phyloP scores from a whole-genome alignment of 108 stramenopile species.

The Skeletonema grethae region DNA sequence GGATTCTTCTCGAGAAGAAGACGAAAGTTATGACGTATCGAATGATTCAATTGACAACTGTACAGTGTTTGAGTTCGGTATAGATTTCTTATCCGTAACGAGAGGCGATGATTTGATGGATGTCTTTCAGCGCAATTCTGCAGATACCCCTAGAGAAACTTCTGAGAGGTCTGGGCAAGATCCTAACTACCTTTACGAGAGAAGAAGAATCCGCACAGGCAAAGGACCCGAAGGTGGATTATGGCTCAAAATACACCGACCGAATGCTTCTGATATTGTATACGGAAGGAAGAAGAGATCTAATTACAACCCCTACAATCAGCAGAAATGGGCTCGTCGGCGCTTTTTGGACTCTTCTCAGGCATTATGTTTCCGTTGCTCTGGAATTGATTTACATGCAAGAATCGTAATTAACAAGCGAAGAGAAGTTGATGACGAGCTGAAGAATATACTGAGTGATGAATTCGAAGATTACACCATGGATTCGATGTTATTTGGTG shows the following conservation, averaged over 20 bases:
- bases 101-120: constrained; percentile 72
- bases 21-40: constrained; percentile 17
- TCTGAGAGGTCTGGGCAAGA: neutral
- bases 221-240: constrained; percentile 76
- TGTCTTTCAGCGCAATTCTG: constrained; percentile 47
- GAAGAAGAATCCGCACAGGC: constrained; percentile 75
- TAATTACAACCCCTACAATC: neutral
- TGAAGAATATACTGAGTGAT: constrained; percentile 9
- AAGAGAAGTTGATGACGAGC: constrained; percentile 18
- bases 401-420: constrained; percentile 62
- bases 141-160: constrained; percentile 8
- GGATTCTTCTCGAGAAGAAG: constrained; percentile 25
- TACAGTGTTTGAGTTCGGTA: constrained; percentile 64
- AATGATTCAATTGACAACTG: constrained; percentile 43
- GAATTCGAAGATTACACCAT: constrained; percentile 49
- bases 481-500: constrained; percentile 73
- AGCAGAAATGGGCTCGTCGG: constrained; percentile 59
- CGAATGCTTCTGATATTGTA: constrained; percentile 14
- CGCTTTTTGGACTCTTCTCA: constrained; percentile 46
- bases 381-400: constrained; percentile 74
- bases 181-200: constrained; percentile 53
- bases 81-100: constrained; percentile 77
- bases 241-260: constrained; percentile 61
- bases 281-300: neutral
- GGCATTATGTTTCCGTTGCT: constrained; percentile 63